Percentiles rank a stretch among this genome's conserved stretches.
Conservation (phyloP, 768 basidiomycete genomes). For the Lentinula sp. region DNA sequence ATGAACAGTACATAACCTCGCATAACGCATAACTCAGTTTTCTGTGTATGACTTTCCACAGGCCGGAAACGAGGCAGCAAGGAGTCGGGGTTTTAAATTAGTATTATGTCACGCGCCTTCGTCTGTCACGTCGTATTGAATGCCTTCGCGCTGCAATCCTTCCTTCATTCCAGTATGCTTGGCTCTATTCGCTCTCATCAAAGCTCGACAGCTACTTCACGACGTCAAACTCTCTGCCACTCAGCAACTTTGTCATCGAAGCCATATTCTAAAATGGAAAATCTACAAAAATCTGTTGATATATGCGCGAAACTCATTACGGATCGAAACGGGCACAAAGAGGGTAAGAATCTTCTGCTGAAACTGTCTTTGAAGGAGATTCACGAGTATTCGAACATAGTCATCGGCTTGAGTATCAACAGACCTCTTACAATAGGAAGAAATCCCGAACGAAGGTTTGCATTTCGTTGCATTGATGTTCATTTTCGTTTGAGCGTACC, state of each 20-base stretch:
- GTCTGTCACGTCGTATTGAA: not conserved
- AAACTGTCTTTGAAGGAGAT: not conserved
- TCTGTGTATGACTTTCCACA: too few relatives aligned
- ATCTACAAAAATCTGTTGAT: slow-evolving; percentile 16
- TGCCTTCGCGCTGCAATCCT: not conserved
- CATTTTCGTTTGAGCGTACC: not conserved
- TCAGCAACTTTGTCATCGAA: not conserved
- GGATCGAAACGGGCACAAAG: slow-evolving; percentile 52
- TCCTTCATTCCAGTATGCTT: not conserved
- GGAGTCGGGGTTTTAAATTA: too few relatives aligned
- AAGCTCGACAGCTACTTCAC: not conserved
- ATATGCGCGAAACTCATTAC: slow-evolving; percentile 76
- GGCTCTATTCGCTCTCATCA: not conserved
- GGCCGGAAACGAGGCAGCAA: too few relatives aligned
- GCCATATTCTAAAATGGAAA: not conserved
- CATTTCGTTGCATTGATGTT: not conserved
- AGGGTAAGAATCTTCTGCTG: slow-evolving; percentile 38
- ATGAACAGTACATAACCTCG: too few relatives aligned
- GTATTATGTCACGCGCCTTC: not conserved
- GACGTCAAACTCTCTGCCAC: not conserved
- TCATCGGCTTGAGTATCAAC: slow-evolving; percentile 51
- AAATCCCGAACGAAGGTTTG: slow-evolving; percentile 62
- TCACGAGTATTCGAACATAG: slow-evolving; percentile 26
- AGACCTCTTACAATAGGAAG: slow-evolving; percentile 67
- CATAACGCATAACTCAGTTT: too few relatives aligned